Conservation (phyloP, 495 filamentous ascomycete genomes). For the Antarctomyces pellizariae region DNA sequence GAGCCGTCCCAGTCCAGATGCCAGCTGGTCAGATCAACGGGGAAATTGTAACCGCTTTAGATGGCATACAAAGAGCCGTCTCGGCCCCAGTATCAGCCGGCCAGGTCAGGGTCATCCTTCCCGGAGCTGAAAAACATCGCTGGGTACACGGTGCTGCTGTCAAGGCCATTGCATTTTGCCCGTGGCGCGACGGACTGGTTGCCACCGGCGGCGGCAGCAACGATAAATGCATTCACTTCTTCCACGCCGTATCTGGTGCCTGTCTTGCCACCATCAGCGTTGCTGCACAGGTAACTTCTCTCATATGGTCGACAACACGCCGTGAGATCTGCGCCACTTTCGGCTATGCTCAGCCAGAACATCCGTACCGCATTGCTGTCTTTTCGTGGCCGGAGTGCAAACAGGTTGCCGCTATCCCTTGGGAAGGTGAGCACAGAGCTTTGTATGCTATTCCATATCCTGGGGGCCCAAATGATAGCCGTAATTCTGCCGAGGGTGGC, state of each 20-base stretch:
- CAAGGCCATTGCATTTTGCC: conserved; percentile 93
- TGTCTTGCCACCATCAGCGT: conserved; percentile 81
- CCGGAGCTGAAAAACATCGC: conserved; percentile 40
- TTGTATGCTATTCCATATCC: conserved; percentile 54
- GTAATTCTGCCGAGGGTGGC: conserved; percentile 8
- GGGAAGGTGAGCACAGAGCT: conserved; percentile 59
- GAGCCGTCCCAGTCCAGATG: conserved; percentile 4
- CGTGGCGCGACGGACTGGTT: conserved; percentile 71
- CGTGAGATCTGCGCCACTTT: conserved; percentile 85
- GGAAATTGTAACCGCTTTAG: too few relatives aligned
- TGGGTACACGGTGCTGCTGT: conserved; percentile 72
- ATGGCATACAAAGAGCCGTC: too few relatives aligned
- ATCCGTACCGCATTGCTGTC: conserved; percentile 74
- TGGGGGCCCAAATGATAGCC: conserved; percentile 25
- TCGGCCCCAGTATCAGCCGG: too few relatives aligned
- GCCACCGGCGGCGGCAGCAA: conserved; percentile 87
- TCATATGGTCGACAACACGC: conserved; percentile 73
- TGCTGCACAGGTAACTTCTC: conserved; percentile 73
- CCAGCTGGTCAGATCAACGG: conserved; percentile 3
- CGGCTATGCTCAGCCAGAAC: conserved; percentile 86
- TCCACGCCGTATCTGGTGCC: conserved; percentile 64
- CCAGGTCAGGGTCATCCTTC: conserved; percentile 11
- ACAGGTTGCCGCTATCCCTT: conserved; percentile 74
- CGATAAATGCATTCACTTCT: conserved; percentile 91
- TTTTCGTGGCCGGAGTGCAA: conserved; percentile 90